These are phyloP conservation scores for Rhizopogon salebrosus DNA, from an alignment of 768 basidiomycete genomes.

Conservation along the genomic window DNA sequence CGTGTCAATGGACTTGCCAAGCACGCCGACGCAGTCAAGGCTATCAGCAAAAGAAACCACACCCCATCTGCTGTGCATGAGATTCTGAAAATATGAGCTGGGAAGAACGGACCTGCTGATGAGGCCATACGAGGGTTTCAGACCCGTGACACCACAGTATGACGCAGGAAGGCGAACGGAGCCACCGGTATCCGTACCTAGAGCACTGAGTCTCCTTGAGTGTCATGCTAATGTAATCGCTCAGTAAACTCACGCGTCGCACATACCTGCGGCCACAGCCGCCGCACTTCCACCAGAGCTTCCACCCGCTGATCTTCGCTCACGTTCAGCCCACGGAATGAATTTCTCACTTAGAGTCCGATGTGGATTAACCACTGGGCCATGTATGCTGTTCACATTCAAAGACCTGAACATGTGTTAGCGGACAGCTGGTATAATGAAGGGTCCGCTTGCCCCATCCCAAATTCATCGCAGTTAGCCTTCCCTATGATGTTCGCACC, in stretches of 20 bases:
- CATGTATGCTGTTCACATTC: constrained; percentile 68
- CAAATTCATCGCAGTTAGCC: constrained; percentile 96
- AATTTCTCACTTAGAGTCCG: constrained; percentile 17
- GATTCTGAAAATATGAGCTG: constrained; percentile 1
- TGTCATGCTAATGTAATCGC: constrained; percentile 2
- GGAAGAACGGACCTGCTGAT: constrained; percentile 62
- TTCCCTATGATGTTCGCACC: constrained; percentile 82
- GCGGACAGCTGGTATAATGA: background rate
- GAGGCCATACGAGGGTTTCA: constrained; percentile 94
- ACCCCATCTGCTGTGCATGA: constrained; percentile 60
- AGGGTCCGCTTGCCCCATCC: constrained; percentile 75
- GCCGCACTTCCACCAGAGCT: constrained; percentile 96
- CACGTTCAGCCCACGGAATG: constrained; percentile 22
- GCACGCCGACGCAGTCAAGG: constrained; percentile 87
- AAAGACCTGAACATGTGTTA: constrained; percentile 52
- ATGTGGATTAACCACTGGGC: constrained; percentile 77
- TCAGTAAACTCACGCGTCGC: constrained; percentile 61
- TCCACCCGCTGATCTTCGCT: constrained; percentile 74
- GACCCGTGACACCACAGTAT: constrained; percentile 86
- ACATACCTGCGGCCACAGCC: constrained; percentile 81
- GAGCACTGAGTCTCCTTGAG: constrained; percentile 48
- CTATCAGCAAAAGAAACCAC: constrained; percentile 93
- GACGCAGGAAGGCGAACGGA: constrained; percentile 91
- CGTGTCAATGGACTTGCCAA: constrained; percentile 50
- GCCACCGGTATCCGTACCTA: constrained; percentile 95